Base-by-base conservation (phyloP, 306 rosid genomes). In the Erythrophleum fordii region DNA sequence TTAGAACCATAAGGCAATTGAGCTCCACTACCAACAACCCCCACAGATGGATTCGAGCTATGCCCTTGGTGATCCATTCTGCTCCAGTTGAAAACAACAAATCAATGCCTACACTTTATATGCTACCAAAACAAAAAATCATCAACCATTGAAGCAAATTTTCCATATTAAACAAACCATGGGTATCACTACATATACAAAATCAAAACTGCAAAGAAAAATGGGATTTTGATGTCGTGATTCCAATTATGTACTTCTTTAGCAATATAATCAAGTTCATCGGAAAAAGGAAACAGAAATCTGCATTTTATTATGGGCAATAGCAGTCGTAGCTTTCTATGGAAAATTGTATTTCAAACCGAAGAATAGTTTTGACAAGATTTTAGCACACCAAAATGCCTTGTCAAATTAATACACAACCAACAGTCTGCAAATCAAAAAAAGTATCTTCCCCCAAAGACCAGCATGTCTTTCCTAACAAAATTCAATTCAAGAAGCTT, bases 51-150 rank as follows among this genome's bases (percentile, higher is more conserved):
- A 78, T 86, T 61, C 77, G 71, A 83, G 80, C 84, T 37, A 14
- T 73, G 34, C 37, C 78, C 85, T 55, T 80, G 89, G 65, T 83
- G 83, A 69, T 88, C 91, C 91, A 85, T 85, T 76, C 73, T 61
- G 65, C 49, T 62, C 68, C 28, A 35, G 28, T 28, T 41, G 56
- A 70, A 49, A 49, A 34, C 62, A 55, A 49, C 25, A 62, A 77
- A 75, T 80, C 59, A 71, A 52, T 73, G 41, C 66, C 74, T 69
- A 39, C 44, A 53, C 52, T 53, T 69, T 51, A 22, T 18, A 67
- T 37, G 58, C 11, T n/a, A 55, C 28, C n/a, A 55, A 22, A 55
- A n/a, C 28, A 22, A 55, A 11, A 55, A 22, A 20, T 20, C 13
- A 52, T n/a, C 5, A 52, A 52, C n/a, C 25, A n/a, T n/a, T n/a